Conservation (phyloP, 805 yeast genomes). For the Zygoascus flipseniorum region DNA sequence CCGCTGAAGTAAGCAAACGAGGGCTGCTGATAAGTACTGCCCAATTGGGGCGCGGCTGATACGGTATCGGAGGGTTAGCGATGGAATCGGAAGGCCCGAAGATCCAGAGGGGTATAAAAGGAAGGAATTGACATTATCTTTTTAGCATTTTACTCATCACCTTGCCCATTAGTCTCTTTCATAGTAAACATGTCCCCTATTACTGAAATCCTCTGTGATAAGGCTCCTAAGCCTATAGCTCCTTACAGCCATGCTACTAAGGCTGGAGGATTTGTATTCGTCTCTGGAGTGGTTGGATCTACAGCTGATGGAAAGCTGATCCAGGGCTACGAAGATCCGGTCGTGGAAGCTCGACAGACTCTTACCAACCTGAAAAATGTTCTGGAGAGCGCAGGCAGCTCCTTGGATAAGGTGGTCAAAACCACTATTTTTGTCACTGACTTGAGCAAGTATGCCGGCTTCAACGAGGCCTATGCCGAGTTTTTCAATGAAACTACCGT, state of each 20-base stretch:
- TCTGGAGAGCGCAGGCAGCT: conserved; percentile 77
- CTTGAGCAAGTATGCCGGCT: conserved; percentile 74
- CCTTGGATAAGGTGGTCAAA: conserved; percentile 77
- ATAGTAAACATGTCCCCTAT: neutral
- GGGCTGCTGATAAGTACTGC: neutral
- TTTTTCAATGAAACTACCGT: conserved; percentile 23
- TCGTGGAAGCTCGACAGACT: conserved; percentile 33
- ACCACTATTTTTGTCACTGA: conserved; percentile 86
- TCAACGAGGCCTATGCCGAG: conserved; percentile 73
- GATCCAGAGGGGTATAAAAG: neutral
- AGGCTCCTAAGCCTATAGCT: conserved; percentile 95
- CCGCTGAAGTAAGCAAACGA: no score
- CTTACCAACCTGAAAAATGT: conserved; percentile 43
- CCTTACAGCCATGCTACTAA: conserved; percentile 93
- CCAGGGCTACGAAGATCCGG: conserved; percentile 62
- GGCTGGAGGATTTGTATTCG: conserved; percentile 81
- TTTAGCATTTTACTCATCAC: neutral
- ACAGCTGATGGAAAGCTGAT: conserved; percentile 69
- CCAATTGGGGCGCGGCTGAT: neutral
- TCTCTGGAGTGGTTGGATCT: conserved; percentile 92
- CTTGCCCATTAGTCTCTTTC: neutral
- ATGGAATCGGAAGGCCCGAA: neutral
- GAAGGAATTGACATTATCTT: neutral
- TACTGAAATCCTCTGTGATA: conserved; percentile 13
- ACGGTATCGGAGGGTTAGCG: neutral